Percentiles rank a stretch among this genome's conserved stretches.
phyloP scores from a whole-genome alignment of 2,329 filamentous ascomycete species.

The Aspergillus flavus region DNA sequence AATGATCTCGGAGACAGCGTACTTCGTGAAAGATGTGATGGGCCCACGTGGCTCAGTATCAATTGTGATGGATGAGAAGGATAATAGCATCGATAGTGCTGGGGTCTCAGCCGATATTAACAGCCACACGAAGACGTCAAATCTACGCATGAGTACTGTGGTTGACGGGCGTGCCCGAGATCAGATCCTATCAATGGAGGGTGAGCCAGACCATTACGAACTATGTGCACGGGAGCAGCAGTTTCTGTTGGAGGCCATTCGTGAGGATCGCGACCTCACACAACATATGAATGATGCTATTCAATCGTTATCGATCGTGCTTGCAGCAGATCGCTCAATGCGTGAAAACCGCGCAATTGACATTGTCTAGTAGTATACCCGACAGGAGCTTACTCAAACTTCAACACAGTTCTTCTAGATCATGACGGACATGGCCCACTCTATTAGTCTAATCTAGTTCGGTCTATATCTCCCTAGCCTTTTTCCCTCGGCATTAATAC shows the following conservation, averaged over 20 bases:
- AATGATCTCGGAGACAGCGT: not conserved
- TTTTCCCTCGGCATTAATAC: not conserved
- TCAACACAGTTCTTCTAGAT: not conserved
- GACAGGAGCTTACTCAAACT: not conserved
- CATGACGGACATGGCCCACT: not conserved
- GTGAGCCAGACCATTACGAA: not conserved
- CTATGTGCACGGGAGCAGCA: not conserved
- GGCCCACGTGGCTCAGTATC: not conserved
- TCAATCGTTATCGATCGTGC: not conserved
- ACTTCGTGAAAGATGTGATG: not conserved
- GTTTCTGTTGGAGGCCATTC: not conserved
- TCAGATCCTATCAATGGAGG: not conserved
- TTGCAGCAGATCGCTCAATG: not conserved
- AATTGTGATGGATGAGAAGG: not conserved
- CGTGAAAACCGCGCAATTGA: not conserved
- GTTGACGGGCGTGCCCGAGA: not conserved
- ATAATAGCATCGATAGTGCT: not conserved
- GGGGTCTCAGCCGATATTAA: not conserved
- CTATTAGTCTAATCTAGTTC: not conserved
- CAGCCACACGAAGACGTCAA: not conserved
- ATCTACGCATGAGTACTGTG: not conserved
- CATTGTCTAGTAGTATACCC: not conserved
- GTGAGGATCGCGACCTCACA: not conserved
- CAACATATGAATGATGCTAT: not conserved
- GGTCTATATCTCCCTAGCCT: not conserved